Base-by-base conservation (phyloP, 495 filamentous ascomycete species). In the Xylaria castorea region DNA sequence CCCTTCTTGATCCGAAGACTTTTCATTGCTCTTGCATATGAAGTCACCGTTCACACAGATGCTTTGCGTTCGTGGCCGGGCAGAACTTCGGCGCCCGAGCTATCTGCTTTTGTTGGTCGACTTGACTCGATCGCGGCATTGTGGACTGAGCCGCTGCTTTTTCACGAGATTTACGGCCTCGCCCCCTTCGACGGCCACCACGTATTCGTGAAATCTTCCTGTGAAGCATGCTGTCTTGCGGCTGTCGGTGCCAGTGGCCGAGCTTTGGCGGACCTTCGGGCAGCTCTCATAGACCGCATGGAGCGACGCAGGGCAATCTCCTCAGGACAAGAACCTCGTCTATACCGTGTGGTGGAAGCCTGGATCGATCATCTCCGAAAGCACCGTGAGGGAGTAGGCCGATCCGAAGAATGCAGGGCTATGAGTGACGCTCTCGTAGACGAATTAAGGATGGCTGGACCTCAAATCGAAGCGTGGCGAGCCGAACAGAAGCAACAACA, bases 211-310 rank as follows among this genome's bases (percentile, higher is more conserved):
- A 61, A 30, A 34, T 80, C 75, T 1, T 74, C 79, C 5, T 87
- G 85, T 55, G 76, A 83, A 62, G 85, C 84, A n/a, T 87, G 85
- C 68, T 81, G 85, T 38, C 73, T 87, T 16, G 75, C 80, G 2
- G 76, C 77, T 20, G 61, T 87, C 1, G 84, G 85, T n/a, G 82
- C 81, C 2, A 79, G 80, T 44, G 70, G 66, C 11, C 74, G 77
- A 18, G 61, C 79, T 1, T 71, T 87, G 6, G 71, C 78, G 8
- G 82, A 82, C 58, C 71, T 87, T 27, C 67, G 82, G 51, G 75
- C 81, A 6, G 77, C 78, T 32, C 69, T 85, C 50, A 4, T 81
- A 7, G 79, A 82, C 36, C 76, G 85, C 16, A 60, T 64, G 30
- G 80, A 79, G 66, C 72, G 73, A 8, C 64, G 75, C 0, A 20